These are phyloP conservation scores for Colletotrichum truncatum DNA, from an alignment of 2,329 filamentous ascomycete genomes.

Conservation along the genomic window DNA sequence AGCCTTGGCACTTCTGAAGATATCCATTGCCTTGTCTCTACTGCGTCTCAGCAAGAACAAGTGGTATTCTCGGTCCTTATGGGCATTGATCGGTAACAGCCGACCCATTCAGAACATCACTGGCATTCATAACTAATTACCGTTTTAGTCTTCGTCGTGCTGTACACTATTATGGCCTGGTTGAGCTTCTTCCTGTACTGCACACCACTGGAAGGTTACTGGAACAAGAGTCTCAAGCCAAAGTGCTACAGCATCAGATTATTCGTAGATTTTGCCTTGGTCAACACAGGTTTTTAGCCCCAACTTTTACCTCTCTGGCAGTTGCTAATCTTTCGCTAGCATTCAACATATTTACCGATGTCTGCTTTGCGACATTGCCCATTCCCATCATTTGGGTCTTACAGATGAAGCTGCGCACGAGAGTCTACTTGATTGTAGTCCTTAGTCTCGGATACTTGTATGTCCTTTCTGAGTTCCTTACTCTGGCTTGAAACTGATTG, in stretches of 20 bases:
- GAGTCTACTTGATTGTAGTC: constrained; percentile 49
- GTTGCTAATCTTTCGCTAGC: constrained; percentile 31
- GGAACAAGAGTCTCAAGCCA: constrained; percentile 30
- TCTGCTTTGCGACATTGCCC: constrained; percentile 52
- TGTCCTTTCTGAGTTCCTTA: too few species aligned
- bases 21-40: constrained; percentile 35
- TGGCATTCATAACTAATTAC: not conserved
- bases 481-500: not conserved
- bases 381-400: constrained; percentile 51
- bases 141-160: constrained; percentile 29
- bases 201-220: constrained; percentile 33
- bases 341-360: constrained; percentile 53
- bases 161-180: constrained; percentile 34
- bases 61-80: constrained; percentile 38
- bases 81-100: constrained; percentile 32
- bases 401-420: constrained; percentile 47
- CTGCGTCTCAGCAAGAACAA: constrained; percentile 33
- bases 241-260: constrained; percentile 32
- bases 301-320: not conserved
- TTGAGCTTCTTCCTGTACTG: constrained; percentile 36
- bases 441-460: constrained; percentile 53
- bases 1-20: constrained; percentile 32
- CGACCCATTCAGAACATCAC: not conserved
- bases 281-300: constrained; percentile 21
- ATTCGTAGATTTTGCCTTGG: constrained; percentile 52